Evolutionary conservation across 2,329 filamentous ascomycete species (phyloP).

Genomic region (Colletotrichum lindemuthianum): DNA sequence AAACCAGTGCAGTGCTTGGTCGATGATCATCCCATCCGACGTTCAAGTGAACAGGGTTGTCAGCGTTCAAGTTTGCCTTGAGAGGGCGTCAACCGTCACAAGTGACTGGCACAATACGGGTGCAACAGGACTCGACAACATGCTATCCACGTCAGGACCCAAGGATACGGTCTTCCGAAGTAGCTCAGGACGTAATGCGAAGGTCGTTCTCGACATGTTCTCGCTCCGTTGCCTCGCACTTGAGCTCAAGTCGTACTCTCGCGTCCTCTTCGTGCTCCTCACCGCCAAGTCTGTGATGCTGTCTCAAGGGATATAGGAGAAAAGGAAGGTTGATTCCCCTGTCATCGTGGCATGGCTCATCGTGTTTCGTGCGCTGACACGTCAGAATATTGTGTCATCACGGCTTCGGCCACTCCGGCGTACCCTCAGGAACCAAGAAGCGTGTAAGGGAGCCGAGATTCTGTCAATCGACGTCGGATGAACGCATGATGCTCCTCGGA

Average conservation of each 20-base stretch:
- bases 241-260: not conserved
- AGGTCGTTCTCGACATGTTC: not conserved
- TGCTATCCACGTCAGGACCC: conserved; percentile 23
- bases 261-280: not conserved
- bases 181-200: not conserved
- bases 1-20: no score
- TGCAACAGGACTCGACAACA: conserved; percentile 30
- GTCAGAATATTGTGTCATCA: conserved; percentile 22
- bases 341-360: conserved; percentile 4
- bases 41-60: not conserved
- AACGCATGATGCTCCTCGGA: not conserved
- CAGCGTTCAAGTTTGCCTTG: not conserved
- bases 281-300: not conserved
- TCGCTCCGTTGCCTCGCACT: not conserved
- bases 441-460: not conserved
- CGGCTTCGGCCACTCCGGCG: conserved; percentile 19
- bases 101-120: conserved; percentile 18
- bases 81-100: not conserved
- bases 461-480: conserved; percentile 4
- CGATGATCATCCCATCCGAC: not conserved
- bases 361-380: conserved; percentile 22
- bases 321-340: conserved; percentile 19
- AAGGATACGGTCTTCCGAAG: not conserved
- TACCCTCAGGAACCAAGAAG: conserved; percentile 6
- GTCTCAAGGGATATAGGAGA: conserved; percentile 35